Conservation (phyloP, 202 grass and related monocot genomes). For the Musa balbisiana region DNA sequence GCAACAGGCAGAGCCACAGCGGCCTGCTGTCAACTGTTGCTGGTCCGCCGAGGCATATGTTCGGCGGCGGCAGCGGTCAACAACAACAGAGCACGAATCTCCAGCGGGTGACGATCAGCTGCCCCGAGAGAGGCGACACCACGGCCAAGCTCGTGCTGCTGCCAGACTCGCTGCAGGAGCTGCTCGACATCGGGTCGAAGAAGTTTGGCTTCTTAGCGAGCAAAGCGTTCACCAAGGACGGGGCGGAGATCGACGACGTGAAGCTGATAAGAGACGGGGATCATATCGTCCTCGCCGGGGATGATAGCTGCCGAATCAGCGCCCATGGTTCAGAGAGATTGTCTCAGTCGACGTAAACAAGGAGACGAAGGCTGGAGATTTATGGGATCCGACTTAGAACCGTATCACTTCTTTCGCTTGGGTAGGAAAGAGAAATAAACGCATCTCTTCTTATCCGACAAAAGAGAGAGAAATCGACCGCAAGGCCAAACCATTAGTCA, state of each 20-base stretch:
- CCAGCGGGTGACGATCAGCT: conserved; percentile 59
- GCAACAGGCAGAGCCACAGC: conserved; percentile 11
- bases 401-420: too few relatives aligned
- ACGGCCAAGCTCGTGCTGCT: conserved; percentile 54
- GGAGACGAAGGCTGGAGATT: too few relatives aligned
- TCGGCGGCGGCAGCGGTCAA: conserved; percentile 13
- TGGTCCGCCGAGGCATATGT: not conserved
- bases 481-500: too few relatives aligned
- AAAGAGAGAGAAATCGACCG: too few relatives aligned
- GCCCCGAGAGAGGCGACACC: conserved; percentile 43
- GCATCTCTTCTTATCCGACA: too few relatives aligned
- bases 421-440: too few relatives aligned
- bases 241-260: conserved; percentile 72
- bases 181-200: conserved; percentile 57
- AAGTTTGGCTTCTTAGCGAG: conserved; percentile 43
- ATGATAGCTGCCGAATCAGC: not conserved
- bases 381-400: too few relatives aligned
- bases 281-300: conserved; percentile 33
- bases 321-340: too few relatives aligned
- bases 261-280: conserved; percentile 75
- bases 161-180: conserved; percentile 54
- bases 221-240: conserved; percentile 53
- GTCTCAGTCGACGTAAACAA: too few relatives aligned
- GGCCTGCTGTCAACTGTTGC: conserved; percentile 15
- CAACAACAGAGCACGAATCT: conserved; percentile 7